phyloP scores from a whole-genome alignment of 441 rosid genomes.

The California macrophylla region DNA sequence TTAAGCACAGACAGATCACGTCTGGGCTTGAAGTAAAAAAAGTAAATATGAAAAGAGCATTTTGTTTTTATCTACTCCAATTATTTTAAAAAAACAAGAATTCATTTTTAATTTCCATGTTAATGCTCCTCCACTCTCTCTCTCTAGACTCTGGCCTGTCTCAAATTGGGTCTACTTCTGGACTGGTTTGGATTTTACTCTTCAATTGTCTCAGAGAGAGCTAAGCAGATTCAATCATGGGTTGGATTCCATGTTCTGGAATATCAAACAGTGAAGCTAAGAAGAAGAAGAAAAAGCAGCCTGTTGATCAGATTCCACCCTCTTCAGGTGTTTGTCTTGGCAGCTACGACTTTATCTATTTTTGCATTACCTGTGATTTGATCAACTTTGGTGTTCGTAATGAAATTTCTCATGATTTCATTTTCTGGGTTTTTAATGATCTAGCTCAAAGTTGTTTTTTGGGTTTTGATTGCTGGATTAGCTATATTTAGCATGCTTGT shows the following conservation, averaged over 20 bases:
- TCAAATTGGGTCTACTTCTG: neutral
- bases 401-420: too few relatives aligned
- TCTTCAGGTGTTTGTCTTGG: conserved; percentile 32
- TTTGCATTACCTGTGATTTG: conserved; percentile 7
- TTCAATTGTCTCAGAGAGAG: neutral
- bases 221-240: conserved; percentile 36
- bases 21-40: too few relatives aligned
- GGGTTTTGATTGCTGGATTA: neutral
- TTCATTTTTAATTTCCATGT: neutral
- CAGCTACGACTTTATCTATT: neutral
- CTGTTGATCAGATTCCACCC: conserved; percentile 32
- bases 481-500: neutral
- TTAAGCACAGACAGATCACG: too few relatives aligned
- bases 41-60: too few relatives aligned
- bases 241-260: conserved; percentile 79
- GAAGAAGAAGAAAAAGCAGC: conserved; percentile 32
- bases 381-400: neutral
- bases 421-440: neutral
- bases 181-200: neutral
- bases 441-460: too few relatives aligned
- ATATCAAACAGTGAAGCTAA: conserved; percentile 29
- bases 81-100: too few relatives aligned
- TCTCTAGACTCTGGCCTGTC: neutral
- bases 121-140: neutral
- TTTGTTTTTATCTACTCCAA: too few relatives aligned